phyloP scores from a whole-genome alignment of 78 protist genomes.

The Cavenderia fasciculata region DNA sequence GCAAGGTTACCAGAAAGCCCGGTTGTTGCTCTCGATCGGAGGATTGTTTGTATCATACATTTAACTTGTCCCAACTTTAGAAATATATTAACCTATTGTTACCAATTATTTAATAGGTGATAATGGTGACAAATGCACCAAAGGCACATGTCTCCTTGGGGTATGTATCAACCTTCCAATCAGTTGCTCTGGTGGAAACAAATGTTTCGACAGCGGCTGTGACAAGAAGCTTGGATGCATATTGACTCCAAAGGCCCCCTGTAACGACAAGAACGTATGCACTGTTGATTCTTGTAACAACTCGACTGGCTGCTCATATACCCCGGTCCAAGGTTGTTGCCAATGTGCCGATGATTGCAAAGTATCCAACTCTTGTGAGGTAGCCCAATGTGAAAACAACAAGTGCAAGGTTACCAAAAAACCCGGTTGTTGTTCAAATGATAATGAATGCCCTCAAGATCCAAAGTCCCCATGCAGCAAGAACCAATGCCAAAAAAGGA shows the following conservation, averaged over 20 bases:
- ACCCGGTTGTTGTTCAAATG: background rate
- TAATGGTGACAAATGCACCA: background rate
- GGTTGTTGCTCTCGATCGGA: slow-evolving; percentile 3
- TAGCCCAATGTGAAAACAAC: background rate
- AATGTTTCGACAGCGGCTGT: slow-evolving; percentile 5
- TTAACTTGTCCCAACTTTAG: too few species aligned
- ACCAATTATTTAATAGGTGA: background rate
- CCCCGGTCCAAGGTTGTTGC: background rate
- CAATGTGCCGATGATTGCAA: background rate
- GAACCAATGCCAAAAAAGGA: too few species aligned
- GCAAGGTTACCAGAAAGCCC: background rate
- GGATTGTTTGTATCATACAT: too few species aligned
- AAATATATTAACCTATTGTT: background rate
- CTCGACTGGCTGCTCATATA: background rate
- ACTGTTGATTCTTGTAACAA: slow-evolving; percentile 7
- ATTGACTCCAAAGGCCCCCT: slow-evolving; percentile 14
- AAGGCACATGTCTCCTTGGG: background rate
- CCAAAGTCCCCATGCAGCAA: too few species aligned
- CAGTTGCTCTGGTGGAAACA: background rate
- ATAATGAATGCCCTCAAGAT: too few species aligned
- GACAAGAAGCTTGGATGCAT: slow-evolving; percentile 5
- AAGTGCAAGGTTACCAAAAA: slow-evolving; percentile 9
- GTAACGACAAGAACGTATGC: slow-evolving; percentile 38
- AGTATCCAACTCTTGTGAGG: background rate
- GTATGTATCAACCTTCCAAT: slow-evolving; percentile 15